Evolutionary conservation across 2,329 filamentous ascomycete genomes (phyloP).

Genomic region (Ceratocystis ficicola): DNA sequence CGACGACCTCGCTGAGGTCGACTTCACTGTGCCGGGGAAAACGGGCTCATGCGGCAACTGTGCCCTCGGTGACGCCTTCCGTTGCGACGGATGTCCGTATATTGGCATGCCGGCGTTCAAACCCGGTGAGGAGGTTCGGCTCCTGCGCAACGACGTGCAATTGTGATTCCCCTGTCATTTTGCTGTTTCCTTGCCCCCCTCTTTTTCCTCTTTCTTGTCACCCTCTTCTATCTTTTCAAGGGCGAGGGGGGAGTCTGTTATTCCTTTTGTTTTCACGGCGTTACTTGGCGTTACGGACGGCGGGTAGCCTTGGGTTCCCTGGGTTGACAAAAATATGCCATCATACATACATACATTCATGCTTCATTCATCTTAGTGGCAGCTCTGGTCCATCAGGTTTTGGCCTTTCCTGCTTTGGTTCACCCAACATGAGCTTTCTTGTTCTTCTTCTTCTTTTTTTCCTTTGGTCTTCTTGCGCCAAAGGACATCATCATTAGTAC

Average conservation of each 20-base stretch:
- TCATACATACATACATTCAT: neutral
- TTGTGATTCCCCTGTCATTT: conserved; percentile 37
- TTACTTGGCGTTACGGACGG: neutral
- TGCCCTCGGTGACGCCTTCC: conserved; percentile 79
- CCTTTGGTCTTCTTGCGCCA: neutral
- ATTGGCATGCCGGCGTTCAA: conserved; percentile 93
- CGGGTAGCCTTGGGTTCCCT: neutral
- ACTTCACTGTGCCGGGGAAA: conserved; percentile 97
- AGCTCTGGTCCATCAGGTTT: neutral
- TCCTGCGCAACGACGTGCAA: conserved; percentile 78
- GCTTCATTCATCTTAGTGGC: too few relatives aligned
- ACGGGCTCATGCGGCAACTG: conserved; percentile 92
- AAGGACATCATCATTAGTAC: conserved; percentile 6
- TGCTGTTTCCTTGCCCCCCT: neutral
- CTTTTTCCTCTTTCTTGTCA: neutral
- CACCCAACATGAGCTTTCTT: neutral
- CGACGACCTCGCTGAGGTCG: conserved; percentile 76
- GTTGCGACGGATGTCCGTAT: conserved; percentile 63
- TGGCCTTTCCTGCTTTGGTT: neutral
- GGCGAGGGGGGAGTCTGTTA: conserved; percentile 17
- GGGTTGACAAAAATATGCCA: neutral
- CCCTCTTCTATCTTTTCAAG: too few relatives aligned
- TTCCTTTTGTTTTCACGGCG: neutral
- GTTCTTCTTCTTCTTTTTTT: neutral
- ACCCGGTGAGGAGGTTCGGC: conserved; percentile 82